These are phyloP conservation scores for Auricularia auricula-judae DNA, from an alignment of 768 basidiomycete species.

Conservation along the genomic window DNA sequence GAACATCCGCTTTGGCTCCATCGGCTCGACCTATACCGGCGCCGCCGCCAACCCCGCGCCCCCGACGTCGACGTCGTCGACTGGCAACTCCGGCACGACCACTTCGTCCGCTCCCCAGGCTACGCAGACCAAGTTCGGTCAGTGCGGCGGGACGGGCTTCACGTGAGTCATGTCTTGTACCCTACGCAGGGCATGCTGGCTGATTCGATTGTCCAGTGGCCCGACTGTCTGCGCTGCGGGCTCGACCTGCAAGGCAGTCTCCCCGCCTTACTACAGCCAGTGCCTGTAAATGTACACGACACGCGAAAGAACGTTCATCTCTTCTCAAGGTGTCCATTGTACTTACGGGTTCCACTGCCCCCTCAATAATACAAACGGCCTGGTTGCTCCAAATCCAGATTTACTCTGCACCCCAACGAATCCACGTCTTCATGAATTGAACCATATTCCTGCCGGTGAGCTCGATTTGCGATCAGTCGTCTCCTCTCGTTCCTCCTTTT, in stretches of 20 bases:
- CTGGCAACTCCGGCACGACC: neutral
- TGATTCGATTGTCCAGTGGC: constrained; percentile 19
- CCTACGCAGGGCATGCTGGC: no score
- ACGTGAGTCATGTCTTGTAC: neutral
- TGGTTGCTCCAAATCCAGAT: no score
- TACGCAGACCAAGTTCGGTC: constrained; percentile 11
- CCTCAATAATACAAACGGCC: no score
- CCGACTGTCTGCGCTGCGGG: constrained; percentile 33
- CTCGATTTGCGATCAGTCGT: no score
- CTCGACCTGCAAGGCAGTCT: constrained; percentile 34
- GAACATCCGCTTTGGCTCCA: constrained; percentile 42
- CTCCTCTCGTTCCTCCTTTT: no score
- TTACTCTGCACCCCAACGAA: no score
- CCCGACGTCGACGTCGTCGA: neutral
- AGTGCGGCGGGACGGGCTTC: constrained; percentile 14
- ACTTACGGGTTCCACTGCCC: no score
- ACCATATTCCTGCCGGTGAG: no score
- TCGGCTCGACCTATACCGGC: constrained; percentile 32
- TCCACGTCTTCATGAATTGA: no score
- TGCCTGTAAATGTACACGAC: constrained; percentile 13
- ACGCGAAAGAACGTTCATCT: no score
- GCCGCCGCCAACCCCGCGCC: constrained; percentile 4
- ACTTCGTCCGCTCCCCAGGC: constrained; percentile 3
- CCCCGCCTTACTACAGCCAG: constrained; percentile 43
- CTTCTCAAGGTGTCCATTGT: no score